These are phyloP conservation scores for Haplographium delicatum DNA, from an alignment of 495 filamentous ascomycete species.

Conservation along the genomic window DNA sequence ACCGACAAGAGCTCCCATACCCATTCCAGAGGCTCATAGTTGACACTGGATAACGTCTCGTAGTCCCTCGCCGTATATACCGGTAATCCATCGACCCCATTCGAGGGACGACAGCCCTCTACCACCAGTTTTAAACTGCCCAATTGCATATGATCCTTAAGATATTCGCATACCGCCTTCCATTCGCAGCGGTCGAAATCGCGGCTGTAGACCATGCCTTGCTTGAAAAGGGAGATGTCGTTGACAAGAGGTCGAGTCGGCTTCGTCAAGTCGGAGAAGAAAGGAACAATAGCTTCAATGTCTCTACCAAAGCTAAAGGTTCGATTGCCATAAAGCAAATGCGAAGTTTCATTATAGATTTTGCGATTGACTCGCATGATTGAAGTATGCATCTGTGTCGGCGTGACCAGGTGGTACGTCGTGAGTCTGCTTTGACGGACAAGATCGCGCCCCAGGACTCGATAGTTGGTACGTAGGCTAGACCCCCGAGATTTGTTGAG, in stretches of 20 bases:
- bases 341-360: slow-evolving; percentile 42
- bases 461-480: slow-evolving; percentile 27
- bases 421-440: slow-evolving; percentile 33
- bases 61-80: slow-evolving; percentile 37
- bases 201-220: slow-evolving; percentile 38
- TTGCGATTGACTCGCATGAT: slow-evolving; percentile 41
- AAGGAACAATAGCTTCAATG: slow-evolving; percentile 50
- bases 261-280: slow-evolving; percentile 47
- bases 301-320: slow-evolving; percentile 47
- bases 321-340: slow-evolving; percentile 45
- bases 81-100: slow-evolving; percentile 34
- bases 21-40: slow-evolving; percentile 45
- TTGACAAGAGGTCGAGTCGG: slow-evolving; percentile 35
- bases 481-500: slow-evolving; percentile 5
- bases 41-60: slow-evolving; percentile 30
- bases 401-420: slow-evolving; percentile 39
- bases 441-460: slow-evolving; percentile 27
- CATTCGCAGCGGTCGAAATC: slow-evolving; percentile 50
- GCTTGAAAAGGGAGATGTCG: slow-evolving; percentile 42
- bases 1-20: slow-evolving; percentile 37
- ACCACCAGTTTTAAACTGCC: slow-evolving; percentile 38
- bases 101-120: slow-evolving; percentile 38
- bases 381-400: slow-evolving; percentile 34
- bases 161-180: slow-evolving; percentile 37
- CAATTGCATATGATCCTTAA: slow-evolving; percentile 31